Evolutionary conservation across 345 rosid genomes (phyloP).

Genomic region (Nephelium lappaceum): DNA sequence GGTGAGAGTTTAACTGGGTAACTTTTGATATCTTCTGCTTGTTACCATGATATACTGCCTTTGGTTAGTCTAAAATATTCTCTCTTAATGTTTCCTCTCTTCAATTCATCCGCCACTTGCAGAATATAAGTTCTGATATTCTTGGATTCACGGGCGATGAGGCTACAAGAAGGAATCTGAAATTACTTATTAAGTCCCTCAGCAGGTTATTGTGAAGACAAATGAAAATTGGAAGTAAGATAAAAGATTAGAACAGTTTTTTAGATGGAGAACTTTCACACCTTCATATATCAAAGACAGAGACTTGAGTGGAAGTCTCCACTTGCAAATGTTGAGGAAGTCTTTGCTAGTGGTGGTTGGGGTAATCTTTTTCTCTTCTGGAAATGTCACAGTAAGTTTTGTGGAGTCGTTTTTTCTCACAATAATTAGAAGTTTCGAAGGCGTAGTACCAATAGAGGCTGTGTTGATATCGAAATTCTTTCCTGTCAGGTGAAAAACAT

Average conservation of each 20-base stretch:
- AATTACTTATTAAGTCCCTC: conserved; percentile 89
- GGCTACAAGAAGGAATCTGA: conserved; percentile 80
- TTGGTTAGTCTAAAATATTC: neutral
- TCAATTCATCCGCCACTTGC: conserved; percentile 23
- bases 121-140: conserved; percentile 96
- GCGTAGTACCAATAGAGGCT: neutral
- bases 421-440: neutral
- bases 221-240: neutral
- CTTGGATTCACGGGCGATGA: conserved; percentile 99
- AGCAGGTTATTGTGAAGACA: conserved; percentile 77
- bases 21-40: neutral
- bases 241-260: neutral
- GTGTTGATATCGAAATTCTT: conserved; percentile 2
- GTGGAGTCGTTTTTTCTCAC: neutral
- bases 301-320: conserved; percentile 4
- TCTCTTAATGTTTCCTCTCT: neutral
- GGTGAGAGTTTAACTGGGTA: conserved; percentile 43
- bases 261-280: neutral
- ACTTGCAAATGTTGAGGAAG: conserved; percentile 5
- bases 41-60: neutral
- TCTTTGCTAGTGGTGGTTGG: conserved; percentile 17
- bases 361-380: conserved; percentile 6
- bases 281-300: conserved; percentile 5
- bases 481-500: neutral
- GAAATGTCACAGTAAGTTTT: conserved; percentile 17